Base-by-base conservation (phyloP, 2,329 filamentous ascomycete genomes). In the Cordyceps farinosa region DNA sequence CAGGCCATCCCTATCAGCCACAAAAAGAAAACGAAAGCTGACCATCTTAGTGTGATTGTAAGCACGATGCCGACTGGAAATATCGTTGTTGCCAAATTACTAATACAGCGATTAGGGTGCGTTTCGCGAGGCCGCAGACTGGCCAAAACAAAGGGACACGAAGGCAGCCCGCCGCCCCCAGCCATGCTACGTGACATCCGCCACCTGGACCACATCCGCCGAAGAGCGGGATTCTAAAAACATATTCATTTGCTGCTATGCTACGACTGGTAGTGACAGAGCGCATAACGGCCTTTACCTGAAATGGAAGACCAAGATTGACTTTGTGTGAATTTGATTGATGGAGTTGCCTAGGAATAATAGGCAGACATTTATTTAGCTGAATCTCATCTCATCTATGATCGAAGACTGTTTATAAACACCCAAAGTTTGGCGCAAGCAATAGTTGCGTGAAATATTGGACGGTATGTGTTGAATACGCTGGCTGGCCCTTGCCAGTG, bases 101-200 rank as follows among this genome's bases (percentile, higher is more conserved):
- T 64, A 56, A 59, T 34, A 1, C 15, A 30, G 30, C 11, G 15
- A 10, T 48, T 32, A 78, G 76, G 76, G 76, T 78, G 76, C 61
- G 75, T 75, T 17, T 69, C 69, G 42, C 70, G 75, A 22, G 73
- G 74, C 15, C 73, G 74, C 55, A 58, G 67, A 36, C 54, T 64
- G 45, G 63, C 60, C 22, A 62, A 51, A n/a, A 56, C 51, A 38
- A 62, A 62, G 52, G 52, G 44, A 27, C 52, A 47, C 5, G 60
- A 51, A 3, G 52, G 52, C 44, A 56, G 52, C 52, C 45, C 52
- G 27, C 45, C 52, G 44, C 27, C n/a, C 9, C 51, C 5, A 9
- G 9, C 51, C 44, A 62, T 56, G 34, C 52, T 62, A 27, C 60
- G 60, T 42, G 60, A 62, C 45, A 42, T 62, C 5, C 52, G 60